A percentile compares a stretch with the other conserved stretches of the same genome.
Conservation (phyloP, 164 flowering plant genomes). For the Annona cherimola region DNA sequence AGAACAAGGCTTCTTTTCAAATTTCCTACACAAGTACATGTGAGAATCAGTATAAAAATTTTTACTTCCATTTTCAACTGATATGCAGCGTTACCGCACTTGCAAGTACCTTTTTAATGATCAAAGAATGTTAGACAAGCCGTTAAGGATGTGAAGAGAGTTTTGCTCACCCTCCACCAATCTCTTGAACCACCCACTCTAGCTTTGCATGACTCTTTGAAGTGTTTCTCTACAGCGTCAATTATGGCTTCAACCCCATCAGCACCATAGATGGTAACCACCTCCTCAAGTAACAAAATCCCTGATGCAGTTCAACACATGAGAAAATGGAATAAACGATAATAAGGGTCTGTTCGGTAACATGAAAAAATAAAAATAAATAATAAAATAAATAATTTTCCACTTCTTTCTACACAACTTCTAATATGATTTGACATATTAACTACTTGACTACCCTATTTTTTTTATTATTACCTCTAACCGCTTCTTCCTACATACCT, state of each 20-base stretch:
- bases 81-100: not conserved
- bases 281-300: conserved; percentile 74
- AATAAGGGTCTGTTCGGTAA: too few relatives aligned
- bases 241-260: conserved; percentile 64
- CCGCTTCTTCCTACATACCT: too few relatives aligned
- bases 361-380: too few relatives aligned
- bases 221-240: conserved; percentile 53
- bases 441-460: too few relatives aligned
- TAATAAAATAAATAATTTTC: too few relatives aligned
- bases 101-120: not conserved
- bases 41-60: too few relatives aligned
- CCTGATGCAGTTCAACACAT: conserved; percentile 35
- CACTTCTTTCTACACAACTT: too few relatives aligned
- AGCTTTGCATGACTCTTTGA: conserved; percentile 63
- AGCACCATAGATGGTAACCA: conserved; percentile 42
- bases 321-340: not conserved
- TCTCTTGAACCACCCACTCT: conserved; percentile 57
- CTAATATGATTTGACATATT: too few relatives aligned
- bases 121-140: not conserved
- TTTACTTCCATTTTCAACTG: not conserved
- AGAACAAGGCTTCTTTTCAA: too few relatives aligned
- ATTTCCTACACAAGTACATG: too few relatives aligned
- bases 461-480: too few relatives aligned
- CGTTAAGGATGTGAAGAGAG: not conserved
- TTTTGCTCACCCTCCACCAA: conserved; percentile 89